Conservation (phyloP, 1,139 yeast species). For the Zygosaccharomyces pseudobailii region DNA sequence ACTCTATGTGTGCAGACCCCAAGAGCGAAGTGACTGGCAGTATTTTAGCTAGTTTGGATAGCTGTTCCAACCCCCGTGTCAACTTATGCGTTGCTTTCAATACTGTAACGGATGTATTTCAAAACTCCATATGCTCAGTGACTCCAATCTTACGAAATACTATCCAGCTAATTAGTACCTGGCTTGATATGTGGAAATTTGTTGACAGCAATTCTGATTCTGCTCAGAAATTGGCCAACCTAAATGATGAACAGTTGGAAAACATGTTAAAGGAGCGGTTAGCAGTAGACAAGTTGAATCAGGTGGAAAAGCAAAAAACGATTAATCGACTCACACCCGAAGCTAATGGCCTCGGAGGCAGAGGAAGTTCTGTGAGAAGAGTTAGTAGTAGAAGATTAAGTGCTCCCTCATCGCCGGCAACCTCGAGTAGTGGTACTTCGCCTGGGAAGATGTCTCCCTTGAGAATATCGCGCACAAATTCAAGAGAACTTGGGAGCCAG, state of each 20-base stretch:
- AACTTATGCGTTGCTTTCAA: conserved; percentile 17
- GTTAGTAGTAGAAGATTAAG: conserved; percentile 4
- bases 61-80: conserved; percentile 17
- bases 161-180: conserved; percentile 14
- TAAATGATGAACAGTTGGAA: conserved; percentile 16
- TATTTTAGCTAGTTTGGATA: conserved; percentile 10
- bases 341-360: conserved; percentile 4
- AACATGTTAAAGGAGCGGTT: conserved; percentile 28
- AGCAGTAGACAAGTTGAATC: conserved; percentile 25
- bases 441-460: conserved; percentile 12
- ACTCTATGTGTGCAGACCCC: conserved; percentile 8
- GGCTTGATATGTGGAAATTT: conserved; percentile 25
- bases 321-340: conserved; percentile 5
- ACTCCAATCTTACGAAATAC: conserved; percentile 15
- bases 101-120: conserved; percentile 16
- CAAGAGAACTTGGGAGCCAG: conserved; percentile 5
- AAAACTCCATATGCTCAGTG: conserved; percentile 13
- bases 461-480: conserved; percentile 8
- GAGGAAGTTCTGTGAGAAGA: conserved; percentile 6
- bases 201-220: conserved; percentile 19
- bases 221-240: conserved; percentile 9
- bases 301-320: conserved; percentile 15
- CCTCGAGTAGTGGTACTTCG: conserved; percentile 7
- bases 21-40: conserved; percentile 6
- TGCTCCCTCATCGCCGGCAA: conserved; percentile 8